phyloP scores from a whole-genome alignment of 768 basidiomycete species.

The Leccinum olivaceopallidum region DNA sequence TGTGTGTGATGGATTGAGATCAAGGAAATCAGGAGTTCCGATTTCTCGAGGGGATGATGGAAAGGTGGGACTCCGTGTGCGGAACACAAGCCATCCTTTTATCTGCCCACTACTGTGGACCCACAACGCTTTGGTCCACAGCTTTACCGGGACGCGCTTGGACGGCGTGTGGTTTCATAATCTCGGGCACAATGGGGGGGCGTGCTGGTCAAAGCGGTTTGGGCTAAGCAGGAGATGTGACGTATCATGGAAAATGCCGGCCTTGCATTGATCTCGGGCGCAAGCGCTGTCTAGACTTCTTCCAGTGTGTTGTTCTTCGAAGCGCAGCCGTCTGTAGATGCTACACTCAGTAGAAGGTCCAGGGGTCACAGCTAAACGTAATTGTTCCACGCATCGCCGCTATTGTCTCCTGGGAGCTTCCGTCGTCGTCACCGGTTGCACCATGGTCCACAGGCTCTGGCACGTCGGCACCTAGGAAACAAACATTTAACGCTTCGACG shows the following conservation, averaged over 20 bases:
- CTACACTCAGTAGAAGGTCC: background rate
- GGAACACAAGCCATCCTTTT: constrained; percentile 10
- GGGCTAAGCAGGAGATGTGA: too few species aligned
- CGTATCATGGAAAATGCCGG: constrained; percentile 13
- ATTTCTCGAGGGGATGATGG: background rate
- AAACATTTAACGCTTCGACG: too few species aligned
- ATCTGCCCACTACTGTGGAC: background rate
- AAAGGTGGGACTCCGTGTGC: constrained; percentile 5
- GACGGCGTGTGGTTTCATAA: constrained; percentile 10
- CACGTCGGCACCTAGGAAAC: too few species aligned
- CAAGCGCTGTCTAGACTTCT: constrained; percentile 1
- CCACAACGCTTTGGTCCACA: constrained; percentile 6
- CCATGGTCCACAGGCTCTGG: background rate
- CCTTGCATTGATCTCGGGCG: constrained; percentile 24
- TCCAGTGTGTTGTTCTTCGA: background rate
- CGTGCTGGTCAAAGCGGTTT: background rate
- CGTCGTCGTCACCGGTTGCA: background rate
- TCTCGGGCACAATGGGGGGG: background rate
- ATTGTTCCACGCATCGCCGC: constrained; percentile 1
- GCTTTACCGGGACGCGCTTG: constrained; percentile 10
- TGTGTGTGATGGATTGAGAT: background rate
- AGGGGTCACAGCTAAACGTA: background rate
- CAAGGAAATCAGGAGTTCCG: background rate
- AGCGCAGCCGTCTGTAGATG: too few species aligned
- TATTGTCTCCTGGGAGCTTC: background rate